phyloP scores from a whole-genome alignment of 2,329 filamentous ascomycete genomes.

The Colletotrichum zoysiae region DNA sequence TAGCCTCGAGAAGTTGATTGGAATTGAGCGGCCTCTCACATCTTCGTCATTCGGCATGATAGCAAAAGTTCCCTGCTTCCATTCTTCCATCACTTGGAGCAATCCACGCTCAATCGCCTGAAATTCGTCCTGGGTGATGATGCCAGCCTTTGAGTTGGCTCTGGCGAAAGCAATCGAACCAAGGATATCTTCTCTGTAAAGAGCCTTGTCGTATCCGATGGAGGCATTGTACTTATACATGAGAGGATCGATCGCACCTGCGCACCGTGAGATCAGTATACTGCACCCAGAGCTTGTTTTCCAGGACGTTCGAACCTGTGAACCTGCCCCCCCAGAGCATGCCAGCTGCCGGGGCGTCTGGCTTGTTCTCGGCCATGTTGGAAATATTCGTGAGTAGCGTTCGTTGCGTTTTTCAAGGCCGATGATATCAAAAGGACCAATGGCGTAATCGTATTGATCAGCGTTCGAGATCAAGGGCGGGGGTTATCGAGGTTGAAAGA shows the following conservation, averaged over 20 bases:
- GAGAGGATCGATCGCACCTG: constrained; percentile 70
- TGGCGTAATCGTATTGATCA: no score
- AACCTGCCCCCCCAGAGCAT: constrained; percentile 50
- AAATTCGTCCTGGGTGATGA: constrained; percentile 81
- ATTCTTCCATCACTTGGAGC: constrained; percentile 66
- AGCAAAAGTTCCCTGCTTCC: constrained; percentile 62
- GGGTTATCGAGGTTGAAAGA: no score
- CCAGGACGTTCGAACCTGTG: constrained; percentile 54
- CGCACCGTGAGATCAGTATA: not conserved
- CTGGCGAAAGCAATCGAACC: constrained; percentile 86
- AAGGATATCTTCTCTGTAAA: constrained; percentile 84
- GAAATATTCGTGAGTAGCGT: not conserved
- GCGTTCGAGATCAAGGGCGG: no score
- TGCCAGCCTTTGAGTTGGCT: constrained; percentile 81
- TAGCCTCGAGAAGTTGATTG: no score
- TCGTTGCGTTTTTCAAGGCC: no score
- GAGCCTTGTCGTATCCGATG: constrained; percentile 81
- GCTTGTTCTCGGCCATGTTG: constrained; percentile 40
- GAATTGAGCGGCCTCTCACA: no score
- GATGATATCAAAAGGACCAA: no score
- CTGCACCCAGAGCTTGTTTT: constrained; percentile 12
- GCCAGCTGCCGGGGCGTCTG: constrained; percentile 46
- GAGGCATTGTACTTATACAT: constrained; percentile 89
- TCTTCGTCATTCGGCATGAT: constrained; percentile 58
- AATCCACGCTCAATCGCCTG: constrained; percentile 79